A percentile compares a stretch with the other conserved stretches of the same genome.
These are phyloP conservation scores for Scheffersomyces coipomensis DNA, from an alignment of 805 yeast species.

Conservation along the genomic window DNA sequence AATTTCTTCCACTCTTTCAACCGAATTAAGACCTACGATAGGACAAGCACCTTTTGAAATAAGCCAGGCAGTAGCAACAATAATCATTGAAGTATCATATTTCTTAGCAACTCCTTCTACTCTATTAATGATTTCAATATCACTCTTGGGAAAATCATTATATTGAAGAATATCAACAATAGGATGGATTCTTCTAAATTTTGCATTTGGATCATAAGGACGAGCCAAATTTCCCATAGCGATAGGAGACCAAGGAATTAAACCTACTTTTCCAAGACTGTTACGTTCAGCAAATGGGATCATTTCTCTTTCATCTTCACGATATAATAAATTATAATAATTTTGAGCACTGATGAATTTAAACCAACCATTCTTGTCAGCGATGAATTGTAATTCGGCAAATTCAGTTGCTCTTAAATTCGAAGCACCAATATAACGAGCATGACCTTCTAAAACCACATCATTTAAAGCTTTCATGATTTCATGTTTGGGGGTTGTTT, in stretches of 20 bases:
- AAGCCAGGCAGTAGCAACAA: slow-evolving; percentile 20
- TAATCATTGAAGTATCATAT: slow-evolving; percentile 45
- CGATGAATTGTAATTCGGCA: slow-evolving; percentile 51
- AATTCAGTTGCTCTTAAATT: slow-evolving; percentile 58
- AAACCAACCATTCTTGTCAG: slow-evolving; percentile 56
- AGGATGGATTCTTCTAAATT: slow-evolving; percentile 8
- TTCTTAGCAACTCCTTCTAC: slow-evolving; percentile 55
- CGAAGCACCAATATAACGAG: slow-evolving; percentile 63
- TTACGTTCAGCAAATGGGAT: slow-evolving; percentile 47
- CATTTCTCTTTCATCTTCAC: slow-evolving; percentile 70
- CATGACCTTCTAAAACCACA: slow-evolving; percentile 46
- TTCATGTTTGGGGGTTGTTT: slow-evolving; percentile 46
- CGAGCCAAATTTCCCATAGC: slow-evolving; percentile 56
- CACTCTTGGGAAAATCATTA: slow-evolving; percentile 12
- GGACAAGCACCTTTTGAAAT: slow-evolving; percentile 16
- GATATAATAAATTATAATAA: slow-evolving; percentile 51
- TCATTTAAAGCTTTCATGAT: slow-evolving; percentile 58
- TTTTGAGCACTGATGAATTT: slow-evolving; percentile 62
- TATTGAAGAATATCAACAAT: slow-evolving; percentile 9
- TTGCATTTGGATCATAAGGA: slow-evolving; percentile 27
- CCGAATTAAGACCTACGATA: slow-evolving; percentile 17
- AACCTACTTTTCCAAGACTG: slow-evolving; percentile 46
- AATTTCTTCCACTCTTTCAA: slow-evolving; percentile 17
- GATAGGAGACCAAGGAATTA: slow-evolving; percentile 62
- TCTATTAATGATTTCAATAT: slow-evolving; percentile 24